A percentile compares a stretch with the other conserved stretches of the same genome.
Evolutionary conservation across 768 basidiomycete genomes (phyloP).

Genomic region (Panaeolus cyanescens): DNA sequence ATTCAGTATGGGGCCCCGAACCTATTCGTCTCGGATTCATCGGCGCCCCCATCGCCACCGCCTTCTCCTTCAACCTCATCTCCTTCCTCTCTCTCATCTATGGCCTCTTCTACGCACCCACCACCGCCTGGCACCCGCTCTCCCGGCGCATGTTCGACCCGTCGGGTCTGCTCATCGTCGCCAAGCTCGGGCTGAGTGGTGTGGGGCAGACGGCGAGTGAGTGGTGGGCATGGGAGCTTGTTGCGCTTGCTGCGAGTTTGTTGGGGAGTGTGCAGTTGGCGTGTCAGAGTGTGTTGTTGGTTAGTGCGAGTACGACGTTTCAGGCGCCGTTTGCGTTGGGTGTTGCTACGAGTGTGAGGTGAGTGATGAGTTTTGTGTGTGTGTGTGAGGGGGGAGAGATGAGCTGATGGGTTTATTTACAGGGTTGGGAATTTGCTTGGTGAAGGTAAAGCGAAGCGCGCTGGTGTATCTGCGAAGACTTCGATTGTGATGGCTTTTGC

Average conservation of each 20-base stretch:
- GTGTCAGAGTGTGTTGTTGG: conserved; percentile 83
- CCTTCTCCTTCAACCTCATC: conserved; percentile 88
- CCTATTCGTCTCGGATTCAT: conserved; percentile 83
- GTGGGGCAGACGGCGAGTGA: conserved; percentile 85
- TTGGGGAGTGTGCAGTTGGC: conserved; percentile 84
- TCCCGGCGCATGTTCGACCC: conserved; percentile 63
- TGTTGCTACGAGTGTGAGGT: conserved; percentile 87
- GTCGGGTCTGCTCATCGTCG: conserved; percentile 58
- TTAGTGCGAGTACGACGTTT: conserved; percentile 73
- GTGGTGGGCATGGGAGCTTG: conserved; percentile 98
- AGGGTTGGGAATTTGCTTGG: conserved; percentile 91
- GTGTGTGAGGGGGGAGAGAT: not conserved
- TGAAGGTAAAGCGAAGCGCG: conserved; percentile 72
- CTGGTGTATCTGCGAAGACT: conserved; percentile 64
- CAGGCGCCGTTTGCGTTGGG: conserved; percentile 85
- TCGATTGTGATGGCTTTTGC: conserved; percentile 66
- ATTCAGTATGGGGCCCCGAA: conserved; percentile 78
- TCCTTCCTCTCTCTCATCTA: conserved; percentile 62
- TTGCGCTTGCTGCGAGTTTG: conserved; percentile 59
- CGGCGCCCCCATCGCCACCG: conserved; percentile 90
- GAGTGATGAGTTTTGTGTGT: conserved; percentile 21
- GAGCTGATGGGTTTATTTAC: not conserved
- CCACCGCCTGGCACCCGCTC: conserved; percentile 84
- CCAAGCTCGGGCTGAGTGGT: conserved; percentile 78
- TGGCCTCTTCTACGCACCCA: conserved; percentile 59